phyloP scores from a whole-genome alignment of 495 filamentous ascomycete genomes.

The Aspergillus nidulans region DNA sequence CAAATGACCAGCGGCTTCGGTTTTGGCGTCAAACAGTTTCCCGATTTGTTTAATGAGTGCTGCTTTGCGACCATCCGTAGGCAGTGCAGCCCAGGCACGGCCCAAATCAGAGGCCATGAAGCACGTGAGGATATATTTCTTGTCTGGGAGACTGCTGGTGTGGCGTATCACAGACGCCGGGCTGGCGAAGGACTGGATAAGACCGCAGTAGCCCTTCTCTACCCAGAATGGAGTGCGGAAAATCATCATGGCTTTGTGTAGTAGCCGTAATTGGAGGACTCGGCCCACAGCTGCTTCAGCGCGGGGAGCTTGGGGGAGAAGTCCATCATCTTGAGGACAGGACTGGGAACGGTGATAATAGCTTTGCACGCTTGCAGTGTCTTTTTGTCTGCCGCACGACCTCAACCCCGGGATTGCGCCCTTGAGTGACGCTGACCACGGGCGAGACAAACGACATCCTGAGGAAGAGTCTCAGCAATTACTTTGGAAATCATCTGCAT shows the following conservation, averaged over 20 bases:
- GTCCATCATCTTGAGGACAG: constrained; percentile 26
- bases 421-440: constrained; percentile 12
- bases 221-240: constrained; percentile 41
- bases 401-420: neutral
- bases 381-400: neutral
- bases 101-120: constrained; percentile 36
- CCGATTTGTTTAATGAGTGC: constrained; percentile 10
- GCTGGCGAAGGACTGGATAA: constrained; percentile 28
- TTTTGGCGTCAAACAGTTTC: neutral
- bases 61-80: constrained; percentile 12
- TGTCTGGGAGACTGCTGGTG: constrained; percentile 27
- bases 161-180: constrained; percentile 39
- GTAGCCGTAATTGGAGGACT: constrained; percentile 27
- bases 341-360: constrained; percentile 33
- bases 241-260: constrained; percentile 36
- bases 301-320: constrained; percentile 28
- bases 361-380: constrained; percentile 29
- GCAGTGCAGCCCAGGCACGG: constrained; percentile 23
- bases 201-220: constrained; percentile 28
- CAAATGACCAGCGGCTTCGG: constrained; percentile 1
- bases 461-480: constrained; percentile 19
- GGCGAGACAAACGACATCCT: constrained; percentile 3
- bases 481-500: constrained; percentile 29
- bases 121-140: constrained; percentile 37
- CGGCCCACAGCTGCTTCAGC: constrained; percentile 14